Evolutionary conservation across 73 alveolate species (phyloP).

Genomic region (Blepharisma stoltei): DNA sequence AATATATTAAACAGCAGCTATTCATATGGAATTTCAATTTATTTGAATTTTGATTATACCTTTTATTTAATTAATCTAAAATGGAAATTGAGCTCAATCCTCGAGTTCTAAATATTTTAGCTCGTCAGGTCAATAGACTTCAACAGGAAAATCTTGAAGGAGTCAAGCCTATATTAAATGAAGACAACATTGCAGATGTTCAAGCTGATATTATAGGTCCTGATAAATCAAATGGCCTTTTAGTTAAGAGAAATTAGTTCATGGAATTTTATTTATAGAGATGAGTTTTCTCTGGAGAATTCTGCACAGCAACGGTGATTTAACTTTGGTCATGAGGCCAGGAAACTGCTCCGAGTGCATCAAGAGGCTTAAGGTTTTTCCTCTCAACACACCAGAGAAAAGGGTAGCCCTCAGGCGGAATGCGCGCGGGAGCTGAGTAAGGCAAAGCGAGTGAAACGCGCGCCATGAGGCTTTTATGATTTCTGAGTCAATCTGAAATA

Average conservation of each 20-base stretch:
- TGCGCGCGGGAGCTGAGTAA: no score
- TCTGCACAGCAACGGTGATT: no score
- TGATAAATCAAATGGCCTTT: slow-evolving; percentile 85
- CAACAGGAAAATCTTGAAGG: slow-evolving; percentile 32
- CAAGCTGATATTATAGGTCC: slow-evolving; percentile 87
- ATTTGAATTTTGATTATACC: not conserved
- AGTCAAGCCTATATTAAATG: slow-evolving; percentile 58
- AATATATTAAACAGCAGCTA: no score
- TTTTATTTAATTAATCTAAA: not conserved
- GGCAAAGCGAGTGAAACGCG: no score
- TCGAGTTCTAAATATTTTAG: slow-evolving; percentile 40
- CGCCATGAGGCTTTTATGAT: no score
- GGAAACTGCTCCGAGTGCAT: no score
- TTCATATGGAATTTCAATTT: no score
- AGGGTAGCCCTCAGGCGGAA: no score
- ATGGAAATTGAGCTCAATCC: slow-evolving; percentile 35
- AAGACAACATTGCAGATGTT: slow-evolving; percentile 88
- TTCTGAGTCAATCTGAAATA: slow-evolving; percentile 12
- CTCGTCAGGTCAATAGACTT: slow-evolving; percentile 37
- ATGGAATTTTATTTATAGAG: not conserved
- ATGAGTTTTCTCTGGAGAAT: no score
- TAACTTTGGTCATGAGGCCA: no score
- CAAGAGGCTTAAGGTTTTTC: no score
- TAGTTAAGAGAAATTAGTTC: not conserved
- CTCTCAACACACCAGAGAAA: no score